Percentiles rank a stretch among this genome's conserved stretches.
phyloP scores from a whole-genome alignment of 805 yeast genomes.

The Sugiyamaella marilandica region DNA sequence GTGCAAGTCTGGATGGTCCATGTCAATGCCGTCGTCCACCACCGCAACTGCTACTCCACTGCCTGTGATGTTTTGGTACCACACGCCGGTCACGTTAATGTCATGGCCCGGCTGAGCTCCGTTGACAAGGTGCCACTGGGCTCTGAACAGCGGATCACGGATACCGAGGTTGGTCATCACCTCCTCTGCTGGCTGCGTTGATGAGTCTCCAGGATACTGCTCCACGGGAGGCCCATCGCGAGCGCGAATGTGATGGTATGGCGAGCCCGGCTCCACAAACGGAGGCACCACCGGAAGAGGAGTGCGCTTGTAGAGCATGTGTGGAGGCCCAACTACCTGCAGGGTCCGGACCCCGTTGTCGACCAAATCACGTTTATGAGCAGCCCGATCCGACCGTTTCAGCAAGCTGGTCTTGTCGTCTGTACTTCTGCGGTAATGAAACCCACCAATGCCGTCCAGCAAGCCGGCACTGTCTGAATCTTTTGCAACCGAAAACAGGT shows the following conservation, averaged over 20 bases:
- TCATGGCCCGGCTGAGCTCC: conserved; percentile 71
- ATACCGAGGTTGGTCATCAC: conserved; percentile 55
- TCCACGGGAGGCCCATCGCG: background rate
- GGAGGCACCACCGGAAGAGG: conserved; percentile 14
- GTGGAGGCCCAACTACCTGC: conserved; percentile 16
- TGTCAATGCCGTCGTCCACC: conserved; percentile 92
- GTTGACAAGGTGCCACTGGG: conserved; percentile 93
- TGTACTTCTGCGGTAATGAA: conserved; percentile 7
- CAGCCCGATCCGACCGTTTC: conserved; percentile 28
- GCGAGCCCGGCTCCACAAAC: background rate
- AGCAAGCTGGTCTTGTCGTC: conserved; percentile 12
- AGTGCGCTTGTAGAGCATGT: conserved; percentile 15
- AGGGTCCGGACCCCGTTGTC: conserved; percentile 37
- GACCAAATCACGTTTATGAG: background rate
- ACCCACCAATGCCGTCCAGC: conserved; percentile 15
- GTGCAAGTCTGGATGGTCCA: conserved; percentile 65
- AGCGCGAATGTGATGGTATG: background rate
- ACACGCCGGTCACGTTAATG: conserved; percentile 77
- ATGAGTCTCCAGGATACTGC: conserved; percentile 16
- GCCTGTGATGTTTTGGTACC: conserved; percentile 82
- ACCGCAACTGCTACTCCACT: conserved; percentile 78
- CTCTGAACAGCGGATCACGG: conserved; percentile 72
- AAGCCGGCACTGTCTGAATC: conserved; percentile 19
- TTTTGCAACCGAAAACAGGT: conserved; percentile 55
- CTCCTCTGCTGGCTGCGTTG: conserved; percentile 6